A percentile compares a stretch with the other conserved stretches of the same genome.
phyloP scores from a whole-genome alignment of 2,329 filamentous ascomycete genomes.

The Septoria petroselini region DNA sequence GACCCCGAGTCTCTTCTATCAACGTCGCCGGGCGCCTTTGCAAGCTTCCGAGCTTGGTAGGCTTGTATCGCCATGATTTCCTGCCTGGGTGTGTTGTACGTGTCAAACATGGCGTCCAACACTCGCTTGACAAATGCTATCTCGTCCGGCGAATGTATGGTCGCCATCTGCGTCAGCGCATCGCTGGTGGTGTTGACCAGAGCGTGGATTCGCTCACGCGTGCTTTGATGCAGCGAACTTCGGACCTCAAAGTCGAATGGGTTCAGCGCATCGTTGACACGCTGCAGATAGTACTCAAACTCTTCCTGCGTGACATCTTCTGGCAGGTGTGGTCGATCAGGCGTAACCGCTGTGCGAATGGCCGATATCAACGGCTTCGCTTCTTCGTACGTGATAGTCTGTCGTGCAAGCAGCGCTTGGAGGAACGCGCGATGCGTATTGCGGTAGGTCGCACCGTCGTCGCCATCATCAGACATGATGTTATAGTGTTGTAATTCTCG shows the following conservation, averaged over 20 bases:
- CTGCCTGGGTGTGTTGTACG: conserved; percentile 72
- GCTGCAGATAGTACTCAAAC: conserved; percentile 65
- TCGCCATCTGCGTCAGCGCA: conserved; percentile 80
- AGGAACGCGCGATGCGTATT: conserved; percentile 83
- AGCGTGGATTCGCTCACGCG: conserved; percentile 65
- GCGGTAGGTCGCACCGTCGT: conserved; percentile 43
- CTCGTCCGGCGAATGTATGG: conserved; percentile 74
- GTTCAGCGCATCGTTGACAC: conserved; percentile 69
- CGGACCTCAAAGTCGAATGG: conserved; percentile 86
- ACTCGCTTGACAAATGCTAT: conserved; percentile 85
- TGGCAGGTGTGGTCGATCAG: conserved; percentile 49
- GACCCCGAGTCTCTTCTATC: conserved; percentile 32
- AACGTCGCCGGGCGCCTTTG: conserved; percentile 43
- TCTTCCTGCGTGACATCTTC: conserved; percentile 66
- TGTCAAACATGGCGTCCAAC: conserved; percentile 88
- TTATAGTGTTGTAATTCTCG: neutral
- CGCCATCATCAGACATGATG: conserved; percentile 22
- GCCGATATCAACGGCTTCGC: conserved; percentile 70
- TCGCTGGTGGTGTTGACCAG: conserved; percentile 88
- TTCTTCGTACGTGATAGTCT: conserved; percentile 71
- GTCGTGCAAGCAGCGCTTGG: conserved; percentile 78
- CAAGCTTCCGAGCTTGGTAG: conserved; percentile 73
- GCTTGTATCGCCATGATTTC: conserved; percentile 80
- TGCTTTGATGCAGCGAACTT: conserved; percentile 64
- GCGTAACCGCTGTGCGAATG: conserved; percentile 62